Evolutionary conservation across 2,329 filamentous ascomycete genomes (phyloP).

Genomic region (Balansia obtecta): DNA sequence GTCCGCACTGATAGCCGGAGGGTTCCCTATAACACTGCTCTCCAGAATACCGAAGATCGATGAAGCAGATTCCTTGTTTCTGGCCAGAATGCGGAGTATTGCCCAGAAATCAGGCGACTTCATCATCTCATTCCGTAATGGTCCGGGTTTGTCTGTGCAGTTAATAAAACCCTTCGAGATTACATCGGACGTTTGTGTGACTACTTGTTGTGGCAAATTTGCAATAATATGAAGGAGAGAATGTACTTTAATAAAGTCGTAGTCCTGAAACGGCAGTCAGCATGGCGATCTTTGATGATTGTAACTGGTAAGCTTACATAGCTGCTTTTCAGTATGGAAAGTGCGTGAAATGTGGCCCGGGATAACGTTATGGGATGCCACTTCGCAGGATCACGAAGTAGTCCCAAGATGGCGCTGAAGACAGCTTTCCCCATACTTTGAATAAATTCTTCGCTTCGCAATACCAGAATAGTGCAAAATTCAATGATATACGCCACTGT

Average conservation of each 20-base stretch:
- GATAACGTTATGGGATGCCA: conserved; percentile 78
- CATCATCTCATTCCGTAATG: conserved; percentile 82
- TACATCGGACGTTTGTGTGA: conserved; percentile 64
- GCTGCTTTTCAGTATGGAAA: conserved; percentile 69
- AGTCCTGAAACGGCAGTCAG: conserved; percentile 43
- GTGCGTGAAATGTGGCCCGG: conserved; percentile 73
- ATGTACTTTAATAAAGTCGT: conserved; percentile 83
- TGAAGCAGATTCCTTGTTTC: conserved; percentile 55
- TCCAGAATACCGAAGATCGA: conserved; percentile 83
- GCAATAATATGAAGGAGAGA: conserved; percentile 87
- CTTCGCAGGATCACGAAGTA: conserved; percentile 67
- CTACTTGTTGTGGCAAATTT: conserved; percentile 64
- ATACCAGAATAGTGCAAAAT: conserved; percentile 68
- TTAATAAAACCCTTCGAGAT: conserved; percentile 67
- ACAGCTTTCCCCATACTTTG: conserved; percentile 65
- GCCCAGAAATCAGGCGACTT: conserved; percentile 97
- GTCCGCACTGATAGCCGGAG: conserved; percentile 78
- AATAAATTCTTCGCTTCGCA: conserved; percentile 63
- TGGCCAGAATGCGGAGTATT: conserved; percentile 64
- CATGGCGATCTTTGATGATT: neutral
- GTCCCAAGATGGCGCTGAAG: conserved; percentile 64
- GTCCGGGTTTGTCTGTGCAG: conserved; percentile 66
- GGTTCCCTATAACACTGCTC: conserved; percentile 58
- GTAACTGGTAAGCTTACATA: conserved; percentile 49
- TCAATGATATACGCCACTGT: conserved; percentile 84